These are phyloP conservation scores for Rhizopus arrhizus DNA, from an alignment of 371 early-diverging fungal genomes.

Conservation along the genomic window DNA sequence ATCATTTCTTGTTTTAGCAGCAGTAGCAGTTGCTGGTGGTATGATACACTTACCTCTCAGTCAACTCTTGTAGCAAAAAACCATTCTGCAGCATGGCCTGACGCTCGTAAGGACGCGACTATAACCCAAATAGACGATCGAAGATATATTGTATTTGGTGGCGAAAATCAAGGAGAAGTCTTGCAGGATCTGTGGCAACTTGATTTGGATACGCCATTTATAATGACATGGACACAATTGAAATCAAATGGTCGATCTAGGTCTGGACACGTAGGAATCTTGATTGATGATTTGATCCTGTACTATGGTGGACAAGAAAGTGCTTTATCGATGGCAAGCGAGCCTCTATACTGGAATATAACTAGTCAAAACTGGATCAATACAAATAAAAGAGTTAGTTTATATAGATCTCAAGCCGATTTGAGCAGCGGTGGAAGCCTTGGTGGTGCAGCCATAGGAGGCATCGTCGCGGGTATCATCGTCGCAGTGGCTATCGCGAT, in stretches of 20 bases:
- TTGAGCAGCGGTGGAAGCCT: too few relatives aligned
- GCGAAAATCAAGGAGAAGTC: slow-evolving; percentile 1
- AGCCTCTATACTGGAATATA: too few relatives aligned
- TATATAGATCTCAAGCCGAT: too few relatives aligned
- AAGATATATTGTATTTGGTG: slow-evolving; percentile 15
- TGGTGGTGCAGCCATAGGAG: too few relatives aligned
- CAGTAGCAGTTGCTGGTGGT: slow-evolving; percentile 8
- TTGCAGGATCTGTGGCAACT: slow-evolving; percentile 24
- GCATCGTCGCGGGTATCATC: too few relatives aligned
- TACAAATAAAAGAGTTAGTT: too few relatives aligned
- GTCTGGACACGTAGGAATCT: slow-evolving; percentile 4
- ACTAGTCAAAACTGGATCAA: too few relatives aligned
- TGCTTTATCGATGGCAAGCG: background rate
- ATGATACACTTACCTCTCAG: background rate
- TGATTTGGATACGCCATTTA: slow-evolving; percentile 4
- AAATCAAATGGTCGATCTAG: background rate
- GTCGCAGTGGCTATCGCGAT: too few relatives aligned
- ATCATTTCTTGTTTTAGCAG: slow-evolving; percentile 26
- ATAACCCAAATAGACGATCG: slow-evolving; percentile 6
- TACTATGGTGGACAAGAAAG: slow-evolving; percentile 5
- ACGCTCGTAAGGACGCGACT: slow-evolving; percentile 6
- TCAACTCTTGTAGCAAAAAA: background rate
- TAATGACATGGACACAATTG: slow-evolving; percentile 13
- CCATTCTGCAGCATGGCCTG: background rate
- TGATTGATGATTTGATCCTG: background rate